phyloP scores from a whole-genome alignment of 2,329 filamentous ascomycete genomes.

The Emericellopsis atlantica region DNA sequence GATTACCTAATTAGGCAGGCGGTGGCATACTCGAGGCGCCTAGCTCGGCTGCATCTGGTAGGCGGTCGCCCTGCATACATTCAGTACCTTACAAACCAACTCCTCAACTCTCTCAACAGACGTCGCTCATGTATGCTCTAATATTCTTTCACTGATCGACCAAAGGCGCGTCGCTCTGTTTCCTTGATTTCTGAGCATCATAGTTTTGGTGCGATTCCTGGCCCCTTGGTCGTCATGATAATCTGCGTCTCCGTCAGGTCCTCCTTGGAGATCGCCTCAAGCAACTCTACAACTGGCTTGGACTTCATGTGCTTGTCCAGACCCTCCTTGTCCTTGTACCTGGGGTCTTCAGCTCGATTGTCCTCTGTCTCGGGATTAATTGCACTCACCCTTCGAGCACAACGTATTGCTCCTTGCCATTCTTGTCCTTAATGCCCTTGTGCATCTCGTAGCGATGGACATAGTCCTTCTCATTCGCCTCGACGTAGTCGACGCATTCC shows the following conservation, averaged over 20 bases:
- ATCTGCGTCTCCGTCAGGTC: conserved; percentile 7
- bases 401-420: conserved; percentile 11
- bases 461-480: conserved; percentile 10
- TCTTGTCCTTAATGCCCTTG: conserved; percentile 9
- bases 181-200: background rate
- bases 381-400: conserved; percentile 11
- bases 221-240: conserved; percentile 7
- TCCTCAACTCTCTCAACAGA: too few species aligned
- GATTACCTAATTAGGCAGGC: too few species aligned
- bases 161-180: too few species aligned
- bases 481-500: conserved; percentile 9
- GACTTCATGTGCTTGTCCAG: conserved; percentile 9
- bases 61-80: too few species aligned
- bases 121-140: too few species aligned
- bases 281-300: conserved; percentile 7
- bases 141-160: too few species aligned
- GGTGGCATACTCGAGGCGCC: too few species aligned
- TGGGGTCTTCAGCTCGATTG: background rate
- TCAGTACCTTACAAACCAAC: too few species aligned
- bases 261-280: conserved; percentile 9
- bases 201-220: conserved; percentile 5
- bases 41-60: too few species aligned
- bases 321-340: conserved; percentile 11
- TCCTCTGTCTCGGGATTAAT: background rate
- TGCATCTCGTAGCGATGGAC: conserved; percentile 13